Conservation (phyloP, 345 rosid species). For the Eucalyptus albens region DNA sequence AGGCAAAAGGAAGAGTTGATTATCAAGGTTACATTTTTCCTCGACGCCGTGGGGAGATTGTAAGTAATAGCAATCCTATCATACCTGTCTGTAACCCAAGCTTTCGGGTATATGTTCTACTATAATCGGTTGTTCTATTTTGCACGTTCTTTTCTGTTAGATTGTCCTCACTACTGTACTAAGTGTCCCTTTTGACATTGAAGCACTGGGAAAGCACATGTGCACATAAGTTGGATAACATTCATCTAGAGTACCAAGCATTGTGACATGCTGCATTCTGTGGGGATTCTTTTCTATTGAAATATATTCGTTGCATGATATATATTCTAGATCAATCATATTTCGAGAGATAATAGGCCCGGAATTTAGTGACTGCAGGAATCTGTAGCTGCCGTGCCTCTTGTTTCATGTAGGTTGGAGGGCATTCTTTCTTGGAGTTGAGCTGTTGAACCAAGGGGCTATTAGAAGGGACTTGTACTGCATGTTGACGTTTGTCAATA, state of each 20-base stretch:
- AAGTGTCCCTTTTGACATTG: not conserved
- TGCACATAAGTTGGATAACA: not conserved
- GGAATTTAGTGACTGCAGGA: not conserved
- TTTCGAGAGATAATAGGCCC: not conserved
- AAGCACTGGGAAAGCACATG: not conserved
- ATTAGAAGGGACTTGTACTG: not conserved
- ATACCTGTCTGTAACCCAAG: not conserved
- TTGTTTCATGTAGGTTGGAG: not conserved
- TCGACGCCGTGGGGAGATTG: slow-evolving; percentile 56
- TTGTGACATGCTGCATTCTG: not conserved
- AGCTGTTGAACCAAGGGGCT: not conserved
- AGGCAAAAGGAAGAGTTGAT: slow-evolving; percentile 79
- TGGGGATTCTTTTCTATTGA: not conserved
- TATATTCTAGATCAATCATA: not conserved
- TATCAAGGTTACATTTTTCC: slow-evolving; percentile 92
- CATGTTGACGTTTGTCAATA: not conserved
- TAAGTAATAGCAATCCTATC: slow-evolving; percentile 13
- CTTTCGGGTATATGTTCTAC: not conserved
- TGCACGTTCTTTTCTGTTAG: not conserved
- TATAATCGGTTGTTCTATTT: not conserved
- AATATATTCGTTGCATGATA: not conserved
- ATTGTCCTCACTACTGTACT: not conserved
- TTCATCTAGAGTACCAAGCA: not conserved
- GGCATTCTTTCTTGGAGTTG: not conserved
- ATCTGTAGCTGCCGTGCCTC: not conserved